Evolutionary conservation across 2,329 filamentous ascomycete genomes (phyloP), one percentile per base, ranked within the genome.

Genomic region (Fonsecaea nubica): DNA sequence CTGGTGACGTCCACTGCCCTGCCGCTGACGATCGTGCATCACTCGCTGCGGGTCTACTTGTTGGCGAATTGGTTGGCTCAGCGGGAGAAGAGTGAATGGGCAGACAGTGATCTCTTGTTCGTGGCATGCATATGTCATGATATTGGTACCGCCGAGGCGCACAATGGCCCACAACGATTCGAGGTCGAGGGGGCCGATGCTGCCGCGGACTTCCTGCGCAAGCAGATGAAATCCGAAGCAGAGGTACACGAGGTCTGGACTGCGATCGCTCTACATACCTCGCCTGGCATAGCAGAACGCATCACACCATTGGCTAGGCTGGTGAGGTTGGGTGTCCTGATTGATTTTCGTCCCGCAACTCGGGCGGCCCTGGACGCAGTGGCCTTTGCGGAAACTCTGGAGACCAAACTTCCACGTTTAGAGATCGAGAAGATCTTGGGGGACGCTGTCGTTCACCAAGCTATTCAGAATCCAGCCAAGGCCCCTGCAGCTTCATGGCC

Each of bases 151-250:
- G 64, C 68, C 9, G 40, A 36, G 13, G 69, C 71, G 30, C 70
- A 77, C 64, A 72, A 75, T 65, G 77, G 77, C 1, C 63, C 75
- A 2, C 75, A 78, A 54, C 77, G 80, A 13, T 83, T 83, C 69
- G 80, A 83, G 69, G 75, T 83, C 54, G 80, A 81, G 66, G 80
- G 80, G 4, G 80, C 76, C 5, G 79, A 83, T 67, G 79, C 78
- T 33, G 80, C 79, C 6, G 75, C 75, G 1, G 50, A 67, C 1
- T 74, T 76, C 61, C 72, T 82, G 9, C 69, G 67, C 1, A 48
- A 63, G 10, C 65, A 67, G 18, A 52, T 25, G 21, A 48, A 55
- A 15, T 54, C 64, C 13, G 63, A 69, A 12, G 68, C 73, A 4
- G 63, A 72, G 2, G 76, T 79, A 12, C 77, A 79, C 36, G 74